Evolutionary conservation across 495 filamentous ascomycete genomes (phyloP).

Genomic region (Aspergillus cavernicola): DNA sequence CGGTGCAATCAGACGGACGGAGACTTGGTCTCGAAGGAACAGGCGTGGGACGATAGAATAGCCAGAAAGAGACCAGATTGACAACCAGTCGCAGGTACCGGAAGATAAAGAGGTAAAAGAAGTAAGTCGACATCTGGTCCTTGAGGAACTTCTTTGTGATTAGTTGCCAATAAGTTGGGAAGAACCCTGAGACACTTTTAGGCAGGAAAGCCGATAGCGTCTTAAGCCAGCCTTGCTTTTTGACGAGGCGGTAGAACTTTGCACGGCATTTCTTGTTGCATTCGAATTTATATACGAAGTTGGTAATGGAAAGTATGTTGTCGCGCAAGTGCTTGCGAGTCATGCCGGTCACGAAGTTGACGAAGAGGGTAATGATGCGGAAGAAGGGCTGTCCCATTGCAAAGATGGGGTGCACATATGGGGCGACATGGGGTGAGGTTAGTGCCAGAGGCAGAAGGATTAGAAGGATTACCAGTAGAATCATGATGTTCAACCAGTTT

Average conservation of each 20-base stretch:
- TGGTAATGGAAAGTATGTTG: neutral
- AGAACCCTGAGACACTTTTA: neutral
- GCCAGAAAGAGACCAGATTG: slow-evolving; percentile 43
- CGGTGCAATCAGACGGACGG: slow-evolving; percentile 45
- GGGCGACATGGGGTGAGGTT: neutral
- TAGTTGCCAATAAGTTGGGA: neutral
- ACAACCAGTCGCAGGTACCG: slow-evolving; percentile 47
- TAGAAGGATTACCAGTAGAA: neutral
- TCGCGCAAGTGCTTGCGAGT: neutral
- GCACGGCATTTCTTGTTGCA: neutral
- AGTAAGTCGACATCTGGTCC: neutral
- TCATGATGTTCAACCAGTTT: neutral
- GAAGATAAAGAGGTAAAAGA: slow-evolving; percentile 18
- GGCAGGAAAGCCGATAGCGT: neutral
- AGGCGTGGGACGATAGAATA: slow-evolving; percentile 33
- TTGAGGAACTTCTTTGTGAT: neutral
- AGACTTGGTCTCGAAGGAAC: slow-evolving; percentile 33
- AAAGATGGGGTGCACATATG: neutral
- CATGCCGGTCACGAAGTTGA: neutral
- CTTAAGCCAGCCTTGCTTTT: neutral
- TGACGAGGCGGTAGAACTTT: neutral
- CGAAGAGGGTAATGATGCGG: too few species aligned
- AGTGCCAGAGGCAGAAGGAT: neutral
- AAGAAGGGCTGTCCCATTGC: neutral
- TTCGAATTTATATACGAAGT: neutral